phyloP scores from a whole-genome alignment of 2,329 filamentous ascomycete genomes.

The Septoria petroselini region DNA sequence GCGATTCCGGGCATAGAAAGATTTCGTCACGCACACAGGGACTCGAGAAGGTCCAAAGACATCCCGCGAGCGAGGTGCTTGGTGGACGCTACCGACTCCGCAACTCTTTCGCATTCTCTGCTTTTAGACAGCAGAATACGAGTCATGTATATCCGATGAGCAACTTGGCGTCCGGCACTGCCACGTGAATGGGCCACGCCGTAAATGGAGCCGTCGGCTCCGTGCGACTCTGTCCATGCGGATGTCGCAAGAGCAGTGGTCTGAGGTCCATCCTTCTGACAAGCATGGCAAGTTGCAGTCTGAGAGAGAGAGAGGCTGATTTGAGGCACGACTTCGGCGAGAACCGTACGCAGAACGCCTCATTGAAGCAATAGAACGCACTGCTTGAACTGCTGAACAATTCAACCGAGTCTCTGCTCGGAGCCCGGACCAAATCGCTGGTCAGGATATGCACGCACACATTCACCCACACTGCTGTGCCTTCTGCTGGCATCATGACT shows the following conservation, averaged over 20 bases:
- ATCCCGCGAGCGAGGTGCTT: slow-evolving; percentile 8
- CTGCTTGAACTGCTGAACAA: slow-evolving; percentile 5
- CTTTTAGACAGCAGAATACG: slow-evolving; percentile 6
- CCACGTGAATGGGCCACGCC: neutral
- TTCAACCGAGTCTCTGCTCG: neutral
- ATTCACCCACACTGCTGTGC: too few species aligned
- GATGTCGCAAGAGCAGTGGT: too few species aligned
- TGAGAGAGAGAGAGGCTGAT: neutral
- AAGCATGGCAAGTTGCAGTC: too few species aligned
- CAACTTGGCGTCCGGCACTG: neutral
- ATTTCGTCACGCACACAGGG: neutral
- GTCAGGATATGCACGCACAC: too few species aligned
- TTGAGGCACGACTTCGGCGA: neutral
- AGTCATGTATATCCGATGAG: slow-evolving; percentile 6
- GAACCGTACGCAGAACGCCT: neutral
- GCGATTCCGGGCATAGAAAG: neutral
- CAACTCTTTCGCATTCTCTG: slow-evolving; percentile 20
- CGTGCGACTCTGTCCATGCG: too few species aligned
- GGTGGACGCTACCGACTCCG: slow-evolving; percentile 14
- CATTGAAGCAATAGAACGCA: neutral
- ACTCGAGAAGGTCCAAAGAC: neutral
- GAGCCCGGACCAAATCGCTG: neutral
- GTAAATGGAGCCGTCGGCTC: too few species aligned
- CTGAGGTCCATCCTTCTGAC: too few species aligned
- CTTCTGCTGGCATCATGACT: neutral